Evolutionary conservation across 1,139 yeast genomes (phyloP).

Genomic region (Suhomyces coccinellae): DNA sequence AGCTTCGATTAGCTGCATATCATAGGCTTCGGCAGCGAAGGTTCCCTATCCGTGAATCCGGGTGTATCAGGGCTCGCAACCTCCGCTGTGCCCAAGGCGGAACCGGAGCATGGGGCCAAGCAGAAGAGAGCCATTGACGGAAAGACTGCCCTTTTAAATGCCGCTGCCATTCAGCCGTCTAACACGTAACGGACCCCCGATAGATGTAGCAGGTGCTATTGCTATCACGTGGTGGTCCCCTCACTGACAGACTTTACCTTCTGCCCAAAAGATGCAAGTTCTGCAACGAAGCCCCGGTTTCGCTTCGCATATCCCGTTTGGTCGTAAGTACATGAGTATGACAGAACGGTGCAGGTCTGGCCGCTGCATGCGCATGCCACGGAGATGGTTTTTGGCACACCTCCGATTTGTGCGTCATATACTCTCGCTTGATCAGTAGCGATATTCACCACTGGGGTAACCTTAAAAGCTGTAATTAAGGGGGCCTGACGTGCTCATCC

Average conservation of each 20-base stretch:
- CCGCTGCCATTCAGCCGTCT: too few species aligned
- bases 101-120: too few species aligned
- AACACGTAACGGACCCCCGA: too few species aligned
- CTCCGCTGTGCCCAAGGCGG: too few species aligned
- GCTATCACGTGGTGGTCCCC: too few species aligned
- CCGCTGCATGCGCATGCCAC: not conserved
- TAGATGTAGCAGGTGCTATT: too few species aligned
- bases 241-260: not conserved
- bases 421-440: not conserved
- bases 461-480: not conserved
- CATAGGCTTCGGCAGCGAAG: not conserved
- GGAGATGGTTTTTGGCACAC: not conserved
- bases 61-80: not conserved
- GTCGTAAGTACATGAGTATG: not conserved
- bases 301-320: not conserved
- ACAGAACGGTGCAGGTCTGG: not conserved
- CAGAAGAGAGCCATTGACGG: too few species aligned
- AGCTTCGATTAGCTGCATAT: not conserved
- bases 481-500: too few species aligned
- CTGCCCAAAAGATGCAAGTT: not conserved
- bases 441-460: not conserved
- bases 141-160: too few species aligned
- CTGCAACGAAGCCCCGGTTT: not conserved
- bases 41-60: not conserved
- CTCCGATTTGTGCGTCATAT: not conserved